Conservation (phyloP, 768 basidiomycete species). For the Suillus sp. region DNA sequence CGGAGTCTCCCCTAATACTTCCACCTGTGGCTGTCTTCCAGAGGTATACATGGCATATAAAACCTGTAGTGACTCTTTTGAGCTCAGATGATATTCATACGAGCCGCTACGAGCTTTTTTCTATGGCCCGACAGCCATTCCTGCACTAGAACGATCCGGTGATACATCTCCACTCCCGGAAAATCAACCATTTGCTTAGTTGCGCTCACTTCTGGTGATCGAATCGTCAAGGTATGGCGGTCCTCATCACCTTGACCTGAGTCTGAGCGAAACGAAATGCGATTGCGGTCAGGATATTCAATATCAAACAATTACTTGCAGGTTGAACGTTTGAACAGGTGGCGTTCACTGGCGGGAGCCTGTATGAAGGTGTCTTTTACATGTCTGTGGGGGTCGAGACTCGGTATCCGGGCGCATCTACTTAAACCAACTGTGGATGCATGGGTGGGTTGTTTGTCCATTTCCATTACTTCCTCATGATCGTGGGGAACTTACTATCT, state of each 20-base stretch:
- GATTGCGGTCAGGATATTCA: not conserved
- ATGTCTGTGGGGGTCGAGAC: not conserved
- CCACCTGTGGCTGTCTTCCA: too few relatives aligned
- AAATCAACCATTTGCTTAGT: not conserved
- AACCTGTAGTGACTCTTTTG: not conserved
- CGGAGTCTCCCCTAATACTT: too few relatives aligned
- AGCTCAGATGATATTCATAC: not conserved
- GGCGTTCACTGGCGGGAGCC: not conserved
- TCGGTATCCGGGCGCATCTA: too few relatives aligned
- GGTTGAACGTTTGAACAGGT: not conserved
- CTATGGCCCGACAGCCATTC: not conserved
- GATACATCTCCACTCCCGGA: not conserved
- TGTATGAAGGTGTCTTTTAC: not conserved
- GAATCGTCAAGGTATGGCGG: not conserved
- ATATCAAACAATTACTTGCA: not conserved
- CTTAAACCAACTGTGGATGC: not conserved
- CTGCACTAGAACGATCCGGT: not conserved
- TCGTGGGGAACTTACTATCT: not conserved
- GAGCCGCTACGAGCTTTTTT: not conserved
- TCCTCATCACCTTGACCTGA: not conserved
- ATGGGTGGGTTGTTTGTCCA: not conserved
- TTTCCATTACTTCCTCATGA: not conserved
- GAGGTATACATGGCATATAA: too few relatives aligned
- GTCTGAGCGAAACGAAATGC: not conserved
- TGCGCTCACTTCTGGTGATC: not conserved